Evolutionary conservation across 805 yeast genomes (phyloP).

Genomic region (Hanseniaspora meyeri): DNA sequence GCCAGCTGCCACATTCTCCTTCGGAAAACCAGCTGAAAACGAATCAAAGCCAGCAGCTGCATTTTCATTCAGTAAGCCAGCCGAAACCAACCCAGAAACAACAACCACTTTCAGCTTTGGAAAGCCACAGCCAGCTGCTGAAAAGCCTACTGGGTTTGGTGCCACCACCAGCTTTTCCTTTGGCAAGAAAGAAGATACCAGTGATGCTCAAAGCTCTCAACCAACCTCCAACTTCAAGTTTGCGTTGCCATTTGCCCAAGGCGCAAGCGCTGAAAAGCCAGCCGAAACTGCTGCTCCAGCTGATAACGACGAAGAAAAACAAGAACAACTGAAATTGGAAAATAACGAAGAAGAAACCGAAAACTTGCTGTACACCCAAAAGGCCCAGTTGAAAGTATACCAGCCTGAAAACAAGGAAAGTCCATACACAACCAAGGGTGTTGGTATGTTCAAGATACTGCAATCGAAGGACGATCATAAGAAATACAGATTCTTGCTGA

Average conservation of each 20-base stretch:
- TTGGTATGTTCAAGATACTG: conserved; percentile 71
- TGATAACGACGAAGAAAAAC: conserved; percentile 28
- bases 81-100: neutral
- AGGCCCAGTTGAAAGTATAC: conserved; percentile 58
- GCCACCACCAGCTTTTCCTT: conserved; percentile 10
- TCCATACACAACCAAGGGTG: conserved; percentile 54
- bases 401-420: conserved; percentile 36
- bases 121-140: neutral
- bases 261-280: conserved; percentile 16
- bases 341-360: conserved; percentile 78
- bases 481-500: conserved; percentile 58
- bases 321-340: conserved; percentile 37
- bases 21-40: neutral
- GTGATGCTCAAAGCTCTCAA: conserved; percentile 3
- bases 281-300: conserved; percentile 15
- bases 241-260: conserved; percentile 26
- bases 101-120: conserved; percentile 21
- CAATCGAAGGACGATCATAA: conserved; percentile 41
- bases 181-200: conserved; percentile 10
- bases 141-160: conserved; percentile 19
- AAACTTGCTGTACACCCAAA: conserved; percentile 45
- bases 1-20: conserved; percentile 3
- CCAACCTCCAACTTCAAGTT: conserved; percentile 28
- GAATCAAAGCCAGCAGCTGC: neutral
- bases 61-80: neutral